Evolutionary conservation across 2,329 filamentous ascomycete species (phyloP).

Genomic region (Mollisiaceae sp.): DNA sequence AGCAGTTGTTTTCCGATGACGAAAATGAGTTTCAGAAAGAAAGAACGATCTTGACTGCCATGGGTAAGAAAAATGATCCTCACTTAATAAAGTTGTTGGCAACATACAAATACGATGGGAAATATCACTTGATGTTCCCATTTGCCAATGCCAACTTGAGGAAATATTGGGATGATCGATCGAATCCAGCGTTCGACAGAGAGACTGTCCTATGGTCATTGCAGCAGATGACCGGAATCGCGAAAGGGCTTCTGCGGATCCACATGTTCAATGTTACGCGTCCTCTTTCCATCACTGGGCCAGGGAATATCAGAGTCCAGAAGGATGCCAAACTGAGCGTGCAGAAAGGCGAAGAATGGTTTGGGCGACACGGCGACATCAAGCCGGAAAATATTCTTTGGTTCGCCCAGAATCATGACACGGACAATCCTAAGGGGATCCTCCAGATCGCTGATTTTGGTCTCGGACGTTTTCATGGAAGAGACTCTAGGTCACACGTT

Average conservation of each 20-base stretch:
- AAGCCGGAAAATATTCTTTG: slow-evolving; percentile 36
- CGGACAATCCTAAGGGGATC: slow-evolving; percentile 17
- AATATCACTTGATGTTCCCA: slow-evolving; percentile 42
- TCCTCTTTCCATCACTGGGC: slow-evolving; percentile 13
- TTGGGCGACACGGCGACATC: slow-evolving; percentile 39
- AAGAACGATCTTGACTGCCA: slow-evolving; percentile 18
- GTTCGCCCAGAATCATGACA: slow-evolving; percentile 40
- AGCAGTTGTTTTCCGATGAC: slow-evolving; percentile 25
- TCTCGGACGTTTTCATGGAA: slow-evolving; percentile 41
- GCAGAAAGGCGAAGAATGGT: slow-evolving; percentile 31
- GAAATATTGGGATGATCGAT: slow-evolving; percentile 36
- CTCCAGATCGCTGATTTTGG: slow-evolving; percentile 35
- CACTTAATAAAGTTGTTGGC: slow-evolving; percentile 41
- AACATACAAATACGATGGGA: slow-evolving; percentile 33
- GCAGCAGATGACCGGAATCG: slow-evolving; percentile 40
- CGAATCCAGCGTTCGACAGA: slow-evolving; percentile 23
- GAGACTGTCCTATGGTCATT: slow-evolving; percentile 38
- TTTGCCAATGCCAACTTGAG: slow-evolving; percentile 38
- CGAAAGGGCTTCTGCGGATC: slow-evolving; percentile 33
- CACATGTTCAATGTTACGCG: slow-evolving; percentile 34
- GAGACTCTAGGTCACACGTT: slow-evolving; percentile 41
- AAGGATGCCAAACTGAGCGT: slow-evolving; percentile 19
- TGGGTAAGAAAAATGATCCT: slow-evolving; percentile 26
- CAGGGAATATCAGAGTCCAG: slow-evolving; percentile 11
- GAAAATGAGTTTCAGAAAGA: slow-evolving; percentile 30